These are phyloP conservation scores for Dictyostelium brefeldianum DNA, from an alignment of 78 protist species.

Conservation along the genomic window DNA sequence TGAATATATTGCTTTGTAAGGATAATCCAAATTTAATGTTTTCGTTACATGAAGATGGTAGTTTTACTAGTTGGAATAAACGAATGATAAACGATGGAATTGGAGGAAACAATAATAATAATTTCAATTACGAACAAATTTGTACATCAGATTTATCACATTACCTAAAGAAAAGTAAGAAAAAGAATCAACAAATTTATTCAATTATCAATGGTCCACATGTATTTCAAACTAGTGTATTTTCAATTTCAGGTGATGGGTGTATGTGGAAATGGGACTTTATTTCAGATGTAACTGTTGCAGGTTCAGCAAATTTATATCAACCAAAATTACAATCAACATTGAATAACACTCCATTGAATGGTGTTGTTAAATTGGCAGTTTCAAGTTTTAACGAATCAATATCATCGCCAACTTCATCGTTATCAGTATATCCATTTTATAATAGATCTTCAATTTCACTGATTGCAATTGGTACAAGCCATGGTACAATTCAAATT, in stretches of 20 bases:
- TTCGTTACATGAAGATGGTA: conserved; percentile 66
- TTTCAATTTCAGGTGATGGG: conserved; percentile 64
- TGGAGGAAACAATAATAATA: background rate
- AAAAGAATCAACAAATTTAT: conserved; percentile 22
- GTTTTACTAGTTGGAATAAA: conserved; percentile 50
- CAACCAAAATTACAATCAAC: conserved; percentile 31
- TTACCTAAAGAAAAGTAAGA: conserved; percentile 50
- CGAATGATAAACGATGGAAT: background rate
- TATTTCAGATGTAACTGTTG: conserved; percentile 29
- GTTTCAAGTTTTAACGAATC: conserved; percentile 37
- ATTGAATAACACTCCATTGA: conserved; percentile 6
- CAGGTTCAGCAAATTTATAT: background rate
- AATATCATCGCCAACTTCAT: conserved; percentile 49
- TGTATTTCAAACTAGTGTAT: conserved; percentile 40
- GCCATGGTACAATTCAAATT: conserved; percentile 59
- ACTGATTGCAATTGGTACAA: conserved; percentile 56
- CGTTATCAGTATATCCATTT: conserved; percentile 68
- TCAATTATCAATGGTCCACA: conserved; percentile 49
- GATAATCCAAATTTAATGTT: conserved; percentile 75
- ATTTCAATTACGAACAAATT: conserved; percentile 60
- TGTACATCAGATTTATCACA: conserved; percentile 61
- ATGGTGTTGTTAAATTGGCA: conserved; percentile 63
- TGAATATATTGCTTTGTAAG: conserved; percentile 22
- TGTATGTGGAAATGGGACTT: conserved; percentile 76
- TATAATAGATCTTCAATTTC: conserved; percentile 19